Conservation (phyloP, 495 filamentous ascomycete species). For the Echria macrotheca region DNA sequence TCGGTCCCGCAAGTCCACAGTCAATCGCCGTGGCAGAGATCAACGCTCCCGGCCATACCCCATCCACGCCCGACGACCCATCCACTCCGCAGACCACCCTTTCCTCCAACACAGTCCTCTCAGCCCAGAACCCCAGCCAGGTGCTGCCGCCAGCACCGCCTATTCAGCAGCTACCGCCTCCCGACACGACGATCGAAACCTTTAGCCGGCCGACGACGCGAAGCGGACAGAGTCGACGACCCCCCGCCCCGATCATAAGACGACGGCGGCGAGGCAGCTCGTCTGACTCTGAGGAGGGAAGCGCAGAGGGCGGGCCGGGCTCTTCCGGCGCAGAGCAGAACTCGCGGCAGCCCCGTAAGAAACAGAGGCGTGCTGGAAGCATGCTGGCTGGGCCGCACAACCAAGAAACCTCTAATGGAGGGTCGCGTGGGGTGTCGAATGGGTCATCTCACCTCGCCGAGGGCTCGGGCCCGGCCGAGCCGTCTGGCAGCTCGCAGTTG, state of each 20-base stretch:
- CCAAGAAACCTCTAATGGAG: slow-evolving; percentile 31
- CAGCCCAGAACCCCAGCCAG: slow-evolving; percentile 21
- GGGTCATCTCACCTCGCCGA: slow-evolving; percentile 24
- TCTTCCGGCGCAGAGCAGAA: no score
- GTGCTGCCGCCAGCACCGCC: slow-evolving; percentile 18
- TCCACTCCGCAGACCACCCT: slow-evolving; percentile 36
- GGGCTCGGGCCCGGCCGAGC: slow-evolving; percentile 18
- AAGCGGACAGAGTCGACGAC: slow-evolving; percentile 8
- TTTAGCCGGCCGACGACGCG: neutral
- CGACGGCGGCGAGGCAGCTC: slow-evolving; percentile 20
- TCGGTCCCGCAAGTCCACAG: slow-evolving; percentile 26
- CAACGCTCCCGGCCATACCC: slow-evolving; percentile 18
- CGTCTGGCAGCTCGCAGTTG: slow-evolving; percentile 38
- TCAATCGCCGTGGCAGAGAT: slow-evolving; percentile 33
- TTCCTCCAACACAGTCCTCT: slow-evolving; percentile 31
- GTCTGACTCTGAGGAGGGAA: slow-evolving; percentile 19
- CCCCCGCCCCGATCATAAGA: slow-evolving; percentile 20
- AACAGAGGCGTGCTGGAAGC: slow-evolving; percentile 22
- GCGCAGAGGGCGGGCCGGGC: slow-evolving; percentile 5
- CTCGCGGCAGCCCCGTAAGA: no score
- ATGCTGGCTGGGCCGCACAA: slow-evolving; percentile 32
- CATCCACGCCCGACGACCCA: slow-evolving; percentile 39
- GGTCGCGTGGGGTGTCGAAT: slow-evolving; percentile 32
- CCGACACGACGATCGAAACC: neutral
- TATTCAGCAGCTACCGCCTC: neutral